A percentile compares a stretch with the other conserved stretches of the same genome.
phyloP scores from a whole-genome alignment of 352 stramenopile species.

The Phytophthora melonis region DNA sequence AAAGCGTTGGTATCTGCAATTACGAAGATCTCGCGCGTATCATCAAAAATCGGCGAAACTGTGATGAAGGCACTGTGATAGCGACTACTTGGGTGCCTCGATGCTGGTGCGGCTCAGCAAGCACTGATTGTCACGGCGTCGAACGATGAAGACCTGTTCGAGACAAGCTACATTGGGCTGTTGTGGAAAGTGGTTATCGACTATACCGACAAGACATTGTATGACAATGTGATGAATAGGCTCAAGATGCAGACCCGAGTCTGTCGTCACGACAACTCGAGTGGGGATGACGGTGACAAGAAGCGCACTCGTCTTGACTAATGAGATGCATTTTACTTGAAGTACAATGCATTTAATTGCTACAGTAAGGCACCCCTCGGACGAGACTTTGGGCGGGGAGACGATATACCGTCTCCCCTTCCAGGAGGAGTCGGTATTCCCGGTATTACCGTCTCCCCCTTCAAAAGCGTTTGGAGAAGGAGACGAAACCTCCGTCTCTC shows the following conservation, averaged over 20 bases:
- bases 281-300: neutral
- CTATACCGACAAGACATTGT: neutral
- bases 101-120: neutral
- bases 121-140: neutral
- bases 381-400: no score
- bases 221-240: neutral
- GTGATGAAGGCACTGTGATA: conserved; percentile 1
- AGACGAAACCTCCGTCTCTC: no score
- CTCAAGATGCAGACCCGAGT: neutral
- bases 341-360: neutral
- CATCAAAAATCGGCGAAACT: no score
- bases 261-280: neutral
- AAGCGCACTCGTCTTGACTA: no score
- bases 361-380: no score
- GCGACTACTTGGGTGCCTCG: neutral
- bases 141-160: neutral
- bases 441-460: no score
- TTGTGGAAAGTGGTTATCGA: neutral
- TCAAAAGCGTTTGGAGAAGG: no score
- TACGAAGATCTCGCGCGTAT: conserved; percentile 9
- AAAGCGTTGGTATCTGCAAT: conserved; percentile 5
- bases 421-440: no score
- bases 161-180: neutral
- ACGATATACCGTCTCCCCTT: no score
- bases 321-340: neutral